Base-by-base conservation (phyloP, 768 basidiomycete genomes). In the Lentinus brumalis region DNA sequence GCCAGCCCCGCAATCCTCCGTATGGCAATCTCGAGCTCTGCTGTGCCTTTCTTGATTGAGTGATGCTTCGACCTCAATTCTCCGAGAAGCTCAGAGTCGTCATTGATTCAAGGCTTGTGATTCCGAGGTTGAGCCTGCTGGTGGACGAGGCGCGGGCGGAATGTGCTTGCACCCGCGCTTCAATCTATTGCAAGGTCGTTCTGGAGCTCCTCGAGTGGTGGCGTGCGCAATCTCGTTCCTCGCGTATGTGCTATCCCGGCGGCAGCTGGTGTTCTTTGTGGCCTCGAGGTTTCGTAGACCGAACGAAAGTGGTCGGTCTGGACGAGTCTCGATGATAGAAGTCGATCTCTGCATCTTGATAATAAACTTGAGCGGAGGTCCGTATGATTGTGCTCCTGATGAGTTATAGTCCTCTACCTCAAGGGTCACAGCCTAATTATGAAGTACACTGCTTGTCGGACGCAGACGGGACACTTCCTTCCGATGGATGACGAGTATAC, bases 91-190 rank as follows among this genome's bases (percentile, higher is more conserved):
- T 18, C 15, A 15, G 32, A 15, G 30, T 16, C 50, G 50, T 16
- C 52, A 29, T 26, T 21, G 39, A 18, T 14, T 41, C 5, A 7
- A 12, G 15, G 50, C 50, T 16, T 50, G 29, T 29, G 26, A 35
- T 51, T 51, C 52, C 52, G 52, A 53, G 21, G 52, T 38, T 53
- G 38, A 39, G 35, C 52, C 52, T 29, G 18, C 39, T n/a, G 14
- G 12, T 32, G 31, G 30, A 26, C 16, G 50, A 8, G n/a, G 16
- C 16, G n/a, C n/a, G 44, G 46, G 21, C 46, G 46, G 21, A 49
- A 14, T 10, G 21, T 26, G 26, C 29, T 26, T 26, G 46, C 29
- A 8, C 7, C 29, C 46, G 46, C 46, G 46, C 46, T 49, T 26
- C 46, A 21, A 35, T 26, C 46, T 9, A 26, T 26, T 49, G 7